Evolutionary conservation across 805 yeast species (phyloP).

Genomic region (Lipomyces chichibuensis): DNA sequence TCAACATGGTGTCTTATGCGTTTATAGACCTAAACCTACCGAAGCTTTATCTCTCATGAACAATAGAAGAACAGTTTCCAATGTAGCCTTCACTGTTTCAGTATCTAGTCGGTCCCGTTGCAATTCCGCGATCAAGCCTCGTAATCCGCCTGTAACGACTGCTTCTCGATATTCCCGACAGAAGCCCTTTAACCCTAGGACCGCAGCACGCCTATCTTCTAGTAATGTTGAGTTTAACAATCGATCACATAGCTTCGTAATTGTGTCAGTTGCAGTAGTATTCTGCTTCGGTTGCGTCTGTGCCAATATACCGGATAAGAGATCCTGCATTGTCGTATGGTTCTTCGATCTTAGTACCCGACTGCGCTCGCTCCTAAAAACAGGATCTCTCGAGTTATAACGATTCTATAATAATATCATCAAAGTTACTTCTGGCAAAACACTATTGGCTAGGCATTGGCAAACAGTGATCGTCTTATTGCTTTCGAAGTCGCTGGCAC

Average conservation of each 20-base stretch:
- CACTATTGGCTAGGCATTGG: slow-evolving; percentile 4
- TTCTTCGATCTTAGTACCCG: neutral
- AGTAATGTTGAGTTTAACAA: slow-evolving; percentile 78
- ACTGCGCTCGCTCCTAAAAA: neutral
- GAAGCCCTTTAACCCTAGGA: slow-evolving; percentile 83
- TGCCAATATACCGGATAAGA: slow-evolving; percentile 46
- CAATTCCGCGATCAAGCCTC: slow-evolving; percentile 70
- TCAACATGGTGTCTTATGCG: neutral
- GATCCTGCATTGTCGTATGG: slow-evolving; percentile 29
- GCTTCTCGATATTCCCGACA: slow-evolving; percentile 86
- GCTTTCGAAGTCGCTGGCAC: neutral
- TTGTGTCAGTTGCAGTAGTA: slow-evolving; percentile 72
- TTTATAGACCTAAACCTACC: slow-evolving; percentile 24
- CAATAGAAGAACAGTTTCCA: slow-evolving; percentile 82
- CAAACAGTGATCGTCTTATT: neutral
- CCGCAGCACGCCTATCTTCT: slow-evolving; percentile 88
- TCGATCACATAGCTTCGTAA: slow-evolving; percentile 85
- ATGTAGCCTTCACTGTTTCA: slow-evolving; percentile 71
- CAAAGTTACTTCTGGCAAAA: neutral
- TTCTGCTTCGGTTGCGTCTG: slow-evolving; percentile 54
- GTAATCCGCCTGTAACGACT: slow-evolving; percentile 83
- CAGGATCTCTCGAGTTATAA: neutral
- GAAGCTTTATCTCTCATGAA: slow-evolving; percentile 66
- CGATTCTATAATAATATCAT: neutral
- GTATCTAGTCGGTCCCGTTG: slow-evolving; percentile 68